Base-by-base conservation (phyloP, 192 early-diverging fungal genomes). In the Backusella tarrabulga region DNA sequence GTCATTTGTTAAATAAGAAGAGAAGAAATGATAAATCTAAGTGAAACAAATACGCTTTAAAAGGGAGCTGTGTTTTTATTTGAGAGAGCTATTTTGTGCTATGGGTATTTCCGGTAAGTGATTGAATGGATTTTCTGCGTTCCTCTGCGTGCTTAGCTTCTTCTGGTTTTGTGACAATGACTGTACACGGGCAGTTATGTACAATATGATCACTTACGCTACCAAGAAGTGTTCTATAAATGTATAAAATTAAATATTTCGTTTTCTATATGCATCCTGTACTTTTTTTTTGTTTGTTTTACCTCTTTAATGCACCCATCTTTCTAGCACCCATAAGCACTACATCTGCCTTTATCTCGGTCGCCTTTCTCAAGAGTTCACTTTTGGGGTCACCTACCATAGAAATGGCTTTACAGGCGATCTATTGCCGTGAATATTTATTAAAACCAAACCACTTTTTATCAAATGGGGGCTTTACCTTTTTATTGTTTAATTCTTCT, bases 261-360 rank as follows among this genome's bases (percentile, higher is more conserved):
- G 56, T 14, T 63, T 17, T 11, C 15, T n/a, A 34, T n/a, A 17
- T 19, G 34, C 6, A 34, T 19, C 6, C 0, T 8, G n/a, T 50
- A 23, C 11, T 69, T 3, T 63, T 8, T 68, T 17, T 56, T 68
- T 68, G 44, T 76, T 76, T 68, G 14, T 0, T 23, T 56, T 72
- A 85, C 80, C 90, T 63, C 76, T 87, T 86, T 60, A 92, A 52
- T 3, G 77, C 73, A 1, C 92, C 88, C 73, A 89, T 76, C 19
- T 91, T 91, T 36, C 90, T 84, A 26, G 85, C 85, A 19, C 92
- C 92, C 70, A 93, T 77, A 41, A 93, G 80, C 11, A 93, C 76
- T 66, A 85, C 77, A 77, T 89, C 88, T 6, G 91, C 87, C 26
- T 87, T 81, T n/a, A 90, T 32, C 42, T 91, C 88, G 17, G 66